Conservation (phyloP, 257 asterid species). For the Nicotiana sylvestris region DNA sequence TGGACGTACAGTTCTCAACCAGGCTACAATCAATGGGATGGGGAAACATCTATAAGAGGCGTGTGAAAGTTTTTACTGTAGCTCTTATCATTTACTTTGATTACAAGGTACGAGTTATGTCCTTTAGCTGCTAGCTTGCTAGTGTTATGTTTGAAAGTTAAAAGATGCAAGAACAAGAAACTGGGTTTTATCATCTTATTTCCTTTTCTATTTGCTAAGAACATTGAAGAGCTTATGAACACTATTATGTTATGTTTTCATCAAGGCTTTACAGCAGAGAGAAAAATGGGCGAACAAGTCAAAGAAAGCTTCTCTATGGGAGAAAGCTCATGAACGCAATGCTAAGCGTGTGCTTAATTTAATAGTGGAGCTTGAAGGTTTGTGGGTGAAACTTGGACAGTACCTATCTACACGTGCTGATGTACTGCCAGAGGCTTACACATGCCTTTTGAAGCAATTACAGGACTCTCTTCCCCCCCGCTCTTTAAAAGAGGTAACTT, state of each 20-base stretch:
- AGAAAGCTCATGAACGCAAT: constrained; percentile 91
- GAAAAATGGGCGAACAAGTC: constrained; percentile 73
- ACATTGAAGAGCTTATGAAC: constrained; percentile 14
- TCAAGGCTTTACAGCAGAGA: constrained; percentile 73
- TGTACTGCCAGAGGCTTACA: constrained; percentile 91
- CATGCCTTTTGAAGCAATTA: constrained; percentile 74
- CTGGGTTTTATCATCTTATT: background rate
- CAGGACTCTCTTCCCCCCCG: constrained; percentile 99
- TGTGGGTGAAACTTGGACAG: constrained; percentile 98
- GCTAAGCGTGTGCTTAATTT: constrained; percentile 80
- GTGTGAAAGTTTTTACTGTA: constrained; percentile 73
- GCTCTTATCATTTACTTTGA: constrained; percentile 81
- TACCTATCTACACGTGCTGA: constrained; percentile 98
- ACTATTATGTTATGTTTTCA: constrained; percentile 16
- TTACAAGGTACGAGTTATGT: constrained; percentile 63
- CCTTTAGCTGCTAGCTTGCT: constrained; percentile 5
- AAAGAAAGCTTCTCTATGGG: constrained; percentile 72
- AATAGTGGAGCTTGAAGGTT: constrained; percentile 83
- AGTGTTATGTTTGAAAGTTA: constrained; percentile 9
- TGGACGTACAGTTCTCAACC: background rate
- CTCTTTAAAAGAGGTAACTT: constrained; percentile 69
- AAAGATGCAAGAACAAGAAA: background rate
- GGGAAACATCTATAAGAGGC: constrained; percentile 87
- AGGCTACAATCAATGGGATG: constrained; percentile 50
- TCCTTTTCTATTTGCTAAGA: constrained; percentile 7